Evolutionary conservation across 768 basidiomycete species (phyloP), one percentile per base, ranked within the genome.

Genomic region (Gloeostereum incarnatum): DNA sequence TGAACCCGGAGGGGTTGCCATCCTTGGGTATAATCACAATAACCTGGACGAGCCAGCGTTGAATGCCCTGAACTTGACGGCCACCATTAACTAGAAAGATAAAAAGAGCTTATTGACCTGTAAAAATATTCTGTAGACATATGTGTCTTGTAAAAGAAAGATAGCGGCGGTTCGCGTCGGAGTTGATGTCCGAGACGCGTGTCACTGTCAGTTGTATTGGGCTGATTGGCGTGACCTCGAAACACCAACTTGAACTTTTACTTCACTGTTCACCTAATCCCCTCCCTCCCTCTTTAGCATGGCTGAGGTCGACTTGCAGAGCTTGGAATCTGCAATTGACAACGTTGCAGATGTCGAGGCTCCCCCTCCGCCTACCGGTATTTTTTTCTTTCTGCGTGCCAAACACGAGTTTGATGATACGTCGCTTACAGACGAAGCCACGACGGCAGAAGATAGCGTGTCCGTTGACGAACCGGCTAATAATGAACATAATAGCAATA

Each of bases 11-110:
- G 81, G 85, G 39, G 81, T 89, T 39, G 74, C 83, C 10, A 70
- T 91, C 16, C 63, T 93, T 18, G 73, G 83, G 19, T 94, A 96
- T 57, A 89, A 90, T 49, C 91, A 93, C 60, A 66, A 68, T 45
- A 77, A 73, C 19, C 65, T 92, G 16, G 70, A 70, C 16, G 90
- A 93, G 58, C 88, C 90, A 5, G 74, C 75, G 10, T 58, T 89
- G 49, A 75, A 82, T 45, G 84, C 73, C 4, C 60, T 90, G 47
- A 90, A 90, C 52, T 47, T 88, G 54, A 71, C 74, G 47, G 74
- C 75, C 11, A 57, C 58, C 39, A 43, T 69, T 25, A 51, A 47
- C 38, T 66, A 47, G 35, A 31, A 25, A 23, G 13, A 32, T 8
- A 38, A 10, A 22, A 20, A 6, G 5, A 22, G 31, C 14, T 5